Evolutionary conservation across 2,329 filamentous ascomycete species (phyloP).

Genomic region (Aphanoascus verrucosus): DNA sequence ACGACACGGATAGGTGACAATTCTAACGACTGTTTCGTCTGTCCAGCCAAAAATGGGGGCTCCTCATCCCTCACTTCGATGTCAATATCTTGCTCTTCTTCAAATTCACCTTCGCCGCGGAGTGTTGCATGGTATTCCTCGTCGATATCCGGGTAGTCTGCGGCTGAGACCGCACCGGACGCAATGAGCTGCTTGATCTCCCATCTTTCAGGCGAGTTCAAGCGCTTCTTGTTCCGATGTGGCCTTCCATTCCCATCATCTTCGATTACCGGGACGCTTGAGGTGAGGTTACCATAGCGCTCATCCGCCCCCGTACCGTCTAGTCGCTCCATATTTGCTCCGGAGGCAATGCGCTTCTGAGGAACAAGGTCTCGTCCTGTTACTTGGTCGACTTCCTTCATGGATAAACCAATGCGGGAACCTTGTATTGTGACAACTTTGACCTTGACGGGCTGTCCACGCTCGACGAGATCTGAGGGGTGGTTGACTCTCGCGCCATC

Average conservation of each 20-base stretch:
- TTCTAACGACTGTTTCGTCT: conserved; percentile 92
- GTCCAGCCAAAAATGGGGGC: conserved; percentile 86
- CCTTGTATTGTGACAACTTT: conserved; percentile 84
- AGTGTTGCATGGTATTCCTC: conserved; percentile 86
- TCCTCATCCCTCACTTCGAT: conserved; percentile 96
- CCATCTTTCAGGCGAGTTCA: conserved; percentile 96
- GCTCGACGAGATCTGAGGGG: conserved; percentile 73
- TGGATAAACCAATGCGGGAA: conserved; percentile 72
- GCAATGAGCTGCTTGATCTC: conserved; percentile 95
- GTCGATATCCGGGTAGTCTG: conserved; percentile 88
- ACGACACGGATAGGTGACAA: conserved; percentile 91
- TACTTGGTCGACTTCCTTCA: conserved; percentile 93
- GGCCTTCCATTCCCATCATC: conserved; percentile 45
- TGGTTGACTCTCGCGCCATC: conserved; percentile 81
- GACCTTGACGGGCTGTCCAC: conserved; percentile 77
- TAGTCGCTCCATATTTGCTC: conserved; percentile 77
- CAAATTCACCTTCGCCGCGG: conserved; percentile 74
- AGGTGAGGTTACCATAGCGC: conserved; percentile 44
- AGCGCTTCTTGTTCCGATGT: conserved; percentile 66
- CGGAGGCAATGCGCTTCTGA: conserved; percentile 67
- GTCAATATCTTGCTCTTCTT: conserved; percentile 91
- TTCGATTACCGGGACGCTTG: conserved; percentile 54
- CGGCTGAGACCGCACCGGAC: conserved; percentile 82
- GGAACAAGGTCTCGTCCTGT: conserved; percentile 76
- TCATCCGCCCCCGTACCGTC: conserved; percentile 49